phyloP scores from a whole-genome alignment of 495 filamentous ascomycete species.

The Daldinia childiae region DNA sequence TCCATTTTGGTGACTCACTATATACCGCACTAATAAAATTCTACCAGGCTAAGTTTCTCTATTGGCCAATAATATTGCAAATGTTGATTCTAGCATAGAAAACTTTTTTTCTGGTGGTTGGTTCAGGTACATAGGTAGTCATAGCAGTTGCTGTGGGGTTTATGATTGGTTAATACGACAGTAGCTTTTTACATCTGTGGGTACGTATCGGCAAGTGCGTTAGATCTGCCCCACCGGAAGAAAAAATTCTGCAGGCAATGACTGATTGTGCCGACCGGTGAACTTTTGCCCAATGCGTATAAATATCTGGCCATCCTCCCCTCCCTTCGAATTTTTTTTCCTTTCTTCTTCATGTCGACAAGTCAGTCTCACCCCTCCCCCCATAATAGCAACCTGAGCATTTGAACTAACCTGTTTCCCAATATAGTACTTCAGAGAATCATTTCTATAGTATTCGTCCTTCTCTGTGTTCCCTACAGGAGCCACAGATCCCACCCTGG shows the following conservation, averaged over 20 bases:
- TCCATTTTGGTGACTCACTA: not conserved
- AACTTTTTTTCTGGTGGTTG: not conserved
- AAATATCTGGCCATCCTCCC: constrained; percentile 33
- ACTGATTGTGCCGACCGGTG: constrained; percentile 8
- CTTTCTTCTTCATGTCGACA: constrained; percentile 49
- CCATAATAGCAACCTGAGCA: not conserved
- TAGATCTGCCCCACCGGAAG: constrained; percentile 5
- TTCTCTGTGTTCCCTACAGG: constrained; percentile 79
- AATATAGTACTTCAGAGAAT: constrained; percentile 55
- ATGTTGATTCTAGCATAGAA: not conserved
- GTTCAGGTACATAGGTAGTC: not conserved
- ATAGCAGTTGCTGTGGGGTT: not conserved
- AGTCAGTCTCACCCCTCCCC: constrained; percentile 26
- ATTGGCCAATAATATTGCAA: not conserved
- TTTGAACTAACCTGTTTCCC: constrained; percentile 15
- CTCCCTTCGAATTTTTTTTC: constrained; percentile 26
- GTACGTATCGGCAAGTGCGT: not conserved
- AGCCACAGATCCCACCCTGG: constrained; percentile 71
- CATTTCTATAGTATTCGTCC: constrained; percentile 91
- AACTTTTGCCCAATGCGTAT: constrained; percentile 39
- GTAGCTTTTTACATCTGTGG: not conserved
- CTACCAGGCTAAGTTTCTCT: not conserved
- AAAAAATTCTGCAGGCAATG: not conserved
- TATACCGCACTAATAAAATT: not conserved
- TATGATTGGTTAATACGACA: not conserved